Evolutionary conservation across 108 stramenopile species (phyloP).

Genomic region (Seminavis robusta): DNA sequence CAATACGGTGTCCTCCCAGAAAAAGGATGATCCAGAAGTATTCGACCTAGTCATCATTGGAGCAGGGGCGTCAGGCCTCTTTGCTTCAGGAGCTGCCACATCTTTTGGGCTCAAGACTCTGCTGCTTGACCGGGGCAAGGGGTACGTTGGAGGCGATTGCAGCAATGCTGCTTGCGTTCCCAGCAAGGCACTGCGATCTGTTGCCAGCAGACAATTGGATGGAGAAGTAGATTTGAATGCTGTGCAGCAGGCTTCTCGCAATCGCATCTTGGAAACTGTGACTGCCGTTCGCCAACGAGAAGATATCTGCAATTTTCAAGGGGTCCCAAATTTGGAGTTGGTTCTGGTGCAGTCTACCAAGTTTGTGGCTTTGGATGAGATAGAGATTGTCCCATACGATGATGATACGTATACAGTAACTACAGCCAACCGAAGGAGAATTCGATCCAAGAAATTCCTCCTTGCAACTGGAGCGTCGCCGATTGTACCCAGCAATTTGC

Average conservation of each 20-base stretch:
- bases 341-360: slow-evolving; percentile 1
- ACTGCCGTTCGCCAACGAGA: slow-evolving; percentile 24
- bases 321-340: slow-evolving; percentile 28
- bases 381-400: slow-evolving; percentile 3
- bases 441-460: slow-evolving; percentile 29
- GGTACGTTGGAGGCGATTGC: slow-evolving; percentile 43
- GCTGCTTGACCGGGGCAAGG: slow-evolving; percentile 14
- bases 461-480: slow-evolving; percentile 45
- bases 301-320: too few species aligned
- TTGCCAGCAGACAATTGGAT: slow-evolving; percentile 26
- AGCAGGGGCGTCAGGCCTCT: slow-evolving; percentile 46
- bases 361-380: slow-evolving; percentile 13
- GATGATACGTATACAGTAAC: not conserved
- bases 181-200: slow-evolving; percentile 36
- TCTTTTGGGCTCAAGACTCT: slow-evolving; percentile 22
- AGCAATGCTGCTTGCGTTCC: slow-evolving; percentile 54
- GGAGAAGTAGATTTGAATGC: slow-evolving; percentile 1
- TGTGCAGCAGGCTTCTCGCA: not conserved
- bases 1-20: too few species aligned
- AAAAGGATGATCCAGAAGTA: slow-evolving; percentile 1
- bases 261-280: slow-evolving; percentile 11
- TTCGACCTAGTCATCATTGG: slow-evolving; percentile 40
- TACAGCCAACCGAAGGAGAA: not conserved
- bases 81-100: slow-evolving; percentile 37
- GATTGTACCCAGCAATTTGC: slow-evolving; percentile 15